Evolutionary conservation across 139 green algal species (phyloP).

Genomic region (Chlamydomonas sp.): DNA sequence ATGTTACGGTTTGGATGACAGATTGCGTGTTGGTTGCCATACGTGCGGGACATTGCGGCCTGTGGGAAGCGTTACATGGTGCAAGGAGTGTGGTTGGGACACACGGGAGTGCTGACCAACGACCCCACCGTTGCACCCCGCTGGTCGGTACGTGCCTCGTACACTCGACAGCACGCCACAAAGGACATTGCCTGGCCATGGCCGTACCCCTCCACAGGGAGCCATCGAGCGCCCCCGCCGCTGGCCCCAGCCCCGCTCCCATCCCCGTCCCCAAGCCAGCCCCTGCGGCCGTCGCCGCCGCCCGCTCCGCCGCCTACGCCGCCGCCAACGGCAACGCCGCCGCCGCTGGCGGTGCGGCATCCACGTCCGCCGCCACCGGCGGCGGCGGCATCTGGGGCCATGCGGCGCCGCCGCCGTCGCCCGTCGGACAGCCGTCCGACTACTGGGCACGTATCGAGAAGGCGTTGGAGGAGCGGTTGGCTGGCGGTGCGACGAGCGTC

Average conservation of each 20-base stretch:
- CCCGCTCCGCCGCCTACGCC: background rate
- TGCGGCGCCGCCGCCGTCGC: background rate
- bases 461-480: background rate
- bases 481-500: background rate
- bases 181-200: too few species aligned
- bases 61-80: too few species aligned
- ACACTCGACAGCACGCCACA: too few species aligned
- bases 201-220: background rate
- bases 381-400: background rate
- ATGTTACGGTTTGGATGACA: too few species aligned
- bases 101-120: too few species aligned
- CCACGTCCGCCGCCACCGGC: too few species aligned
- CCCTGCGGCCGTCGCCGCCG: background rate
- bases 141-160: too few species aligned
- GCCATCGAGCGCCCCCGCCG: background rate
- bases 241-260: background rate
- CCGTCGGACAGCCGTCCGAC: conserved; percentile 7
- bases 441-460: background rate
- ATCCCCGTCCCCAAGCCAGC: background rate
- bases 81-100: too few species aligned
- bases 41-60: too few species aligned
- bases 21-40: too few species aligned
- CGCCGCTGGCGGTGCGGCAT: background rate
- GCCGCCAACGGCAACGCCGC: background rate
- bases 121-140: too few species aligned